Evolutionary conservation across 2,329 filamentous ascomycete species (phyloP), one percentile per base, ranked within the genome.

Genomic region (Stemphylium beticola): DNA sequence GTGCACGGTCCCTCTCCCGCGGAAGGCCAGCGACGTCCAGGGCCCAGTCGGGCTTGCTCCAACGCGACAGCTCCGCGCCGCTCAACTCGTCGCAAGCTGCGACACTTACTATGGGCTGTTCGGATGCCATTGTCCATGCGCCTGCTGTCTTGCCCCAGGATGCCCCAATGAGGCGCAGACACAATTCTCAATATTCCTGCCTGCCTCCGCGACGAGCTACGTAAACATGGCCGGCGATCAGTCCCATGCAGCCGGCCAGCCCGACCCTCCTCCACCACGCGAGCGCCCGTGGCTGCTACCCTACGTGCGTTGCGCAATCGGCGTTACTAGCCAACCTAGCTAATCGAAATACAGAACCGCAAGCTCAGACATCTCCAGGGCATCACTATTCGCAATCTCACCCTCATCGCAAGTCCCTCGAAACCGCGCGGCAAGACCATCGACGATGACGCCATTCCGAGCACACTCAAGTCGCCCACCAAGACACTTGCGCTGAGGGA

Each of bases 351-450:
- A 18, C 65, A 95, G 82, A 97, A 96, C 74, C 90, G 92, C 73
- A 92, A 89, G 74, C 82, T 98, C 48, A 87, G 93, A 49, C 93
- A 97, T 79, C 83, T 97, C 4, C 88, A 91, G 67, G 92, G 91
- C 63, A 86, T 98, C 65, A 93, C 90, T 51, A 79, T 97, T 46
- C 91, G 93, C 53, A 97, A 97, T 74, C 81, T 97, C 38, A 87
- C 86, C 58, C 87, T 96, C n/a, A 62, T 62, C 80, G 80, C 20
- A 81, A 24, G 17, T 4, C 81, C 54, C 78, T 78, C 67, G 78
- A 68, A 82, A 55, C 61, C 72, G 33, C 81, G 81, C 47, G 78
- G 80, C 12, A 84, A 82, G 74, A 89, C 91, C 34, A 88, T 89
- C 67, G 90, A 93, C 76, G 93, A 88, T 65, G 85, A 93, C 65